A percentile compares a stretch with the other conserved stretches of the same genome.
phyloP scores from a whole-genome alignment of 2,329 filamentous ascomycete genomes.

The Xylariaceae sp. region DNA sequence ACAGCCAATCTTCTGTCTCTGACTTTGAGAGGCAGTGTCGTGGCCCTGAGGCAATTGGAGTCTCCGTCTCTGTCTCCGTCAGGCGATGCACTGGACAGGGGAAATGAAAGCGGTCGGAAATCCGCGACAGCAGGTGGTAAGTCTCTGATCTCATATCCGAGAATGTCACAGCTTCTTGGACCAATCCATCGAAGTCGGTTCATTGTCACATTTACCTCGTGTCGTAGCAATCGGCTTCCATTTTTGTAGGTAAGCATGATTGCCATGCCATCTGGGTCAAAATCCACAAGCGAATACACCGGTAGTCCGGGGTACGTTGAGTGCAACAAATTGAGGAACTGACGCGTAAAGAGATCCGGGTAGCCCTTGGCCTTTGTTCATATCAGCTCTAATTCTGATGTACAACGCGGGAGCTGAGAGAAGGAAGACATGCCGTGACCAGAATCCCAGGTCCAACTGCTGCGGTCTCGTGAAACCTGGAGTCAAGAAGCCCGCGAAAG shows the following conservation, averaged over 20 bases:
- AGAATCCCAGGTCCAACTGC: conserved; percentile 55
- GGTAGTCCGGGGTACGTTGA: conserved; percentile 44
- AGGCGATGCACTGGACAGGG: neutral
- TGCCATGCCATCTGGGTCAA: conserved; percentile 68
- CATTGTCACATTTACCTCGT: conserved; percentile 51
- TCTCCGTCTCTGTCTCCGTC: neutral
- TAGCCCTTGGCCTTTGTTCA: conserved; percentile 67
- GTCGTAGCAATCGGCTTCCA: conserved; percentile 57
- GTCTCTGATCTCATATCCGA: conserved; percentile 9
- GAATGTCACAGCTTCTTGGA: conserved; percentile 42
- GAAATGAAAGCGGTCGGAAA: neutral
- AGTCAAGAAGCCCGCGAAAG: conserved; percentile 60
- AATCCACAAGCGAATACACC: conserved; percentile 64
- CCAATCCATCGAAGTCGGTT: conserved; percentile 61
- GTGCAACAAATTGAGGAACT: conserved; percentile 55
- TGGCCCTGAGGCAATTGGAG: conserved; percentile 18
- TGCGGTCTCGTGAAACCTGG: conserved; percentile 48
- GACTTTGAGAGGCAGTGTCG: conserved; percentile 38
- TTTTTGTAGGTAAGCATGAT: conserved; percentile 71
- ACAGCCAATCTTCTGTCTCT: conserved; percentile 56
- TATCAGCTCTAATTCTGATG: conserved; percentile 4
- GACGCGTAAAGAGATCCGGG: conserved; percentile 66
- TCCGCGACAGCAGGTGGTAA: neutral
- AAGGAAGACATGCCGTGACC: conserved; percentile 52
- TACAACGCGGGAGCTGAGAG: neutral